Base-by-base conservation (phyloP, 2,329 filamentous ascomycete genomes). In the Pseudocercospora fijiensis region DNA sequence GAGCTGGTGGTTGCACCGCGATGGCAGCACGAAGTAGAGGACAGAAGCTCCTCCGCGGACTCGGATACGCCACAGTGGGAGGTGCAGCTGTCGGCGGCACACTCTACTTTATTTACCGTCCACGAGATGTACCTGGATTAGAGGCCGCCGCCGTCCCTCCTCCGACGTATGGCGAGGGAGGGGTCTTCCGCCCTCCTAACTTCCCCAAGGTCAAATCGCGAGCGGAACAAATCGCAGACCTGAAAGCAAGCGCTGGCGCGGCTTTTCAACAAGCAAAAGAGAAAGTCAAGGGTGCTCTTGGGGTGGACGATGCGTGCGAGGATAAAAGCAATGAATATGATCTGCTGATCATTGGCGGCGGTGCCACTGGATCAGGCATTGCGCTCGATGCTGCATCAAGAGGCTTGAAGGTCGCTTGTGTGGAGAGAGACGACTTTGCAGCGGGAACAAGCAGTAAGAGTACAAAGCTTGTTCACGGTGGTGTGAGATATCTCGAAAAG, bases 401-500 rank as follows among this genome's bases (percentile, higher is more conserved):
- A 70, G 90, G 90, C 1, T 80, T 94, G 72, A 91, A 88, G 78
- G 90, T 95, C 64, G 90, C 91, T 11, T 79, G 93, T 57, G 89
- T 95, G 16, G 90, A 95, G 79, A 84, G 90, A 66, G 91, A 94
- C 76, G 90, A 95, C 78, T 95, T 94, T 76, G 88, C 88, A 71
- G 85, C 88, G 66, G 90, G 91, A 28, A 94, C 90, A 45, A 92
- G 89, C 80, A 91, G 89, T 77, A 94, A 94, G 81, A 92, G 89
- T 79, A 95, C 90, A 56, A 95, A 95, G 79, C 83, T 95, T 59
- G 91, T 95, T 18, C 90, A 95, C 78, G 90, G 90, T 70, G 90
- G 90, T 73, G 91, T 95, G 64, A 86, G 90, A 69, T 95, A 94
- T 75, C 82, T 95, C 63, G 91, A 95, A 77, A 95, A 95, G 81